These are phyloP conservation scores for Mycena sanguinolenta DNA, from an alignment of 768 basidiomycete species.

Conservation along the genomic window DNA sequence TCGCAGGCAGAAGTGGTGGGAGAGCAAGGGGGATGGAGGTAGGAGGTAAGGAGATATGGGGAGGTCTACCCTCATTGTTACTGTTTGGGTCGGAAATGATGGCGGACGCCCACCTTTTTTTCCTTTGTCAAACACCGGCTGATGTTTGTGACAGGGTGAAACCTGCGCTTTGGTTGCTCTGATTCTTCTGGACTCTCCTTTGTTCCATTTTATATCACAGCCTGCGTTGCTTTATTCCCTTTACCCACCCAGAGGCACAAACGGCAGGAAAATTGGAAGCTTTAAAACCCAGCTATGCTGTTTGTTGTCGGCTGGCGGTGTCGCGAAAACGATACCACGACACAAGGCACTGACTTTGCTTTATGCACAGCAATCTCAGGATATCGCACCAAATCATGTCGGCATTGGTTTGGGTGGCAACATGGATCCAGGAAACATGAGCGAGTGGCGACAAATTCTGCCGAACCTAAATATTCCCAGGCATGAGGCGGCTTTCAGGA, in stretches of 20 bases:
- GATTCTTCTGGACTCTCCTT: neutral
- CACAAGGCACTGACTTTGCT: too few species aligned
- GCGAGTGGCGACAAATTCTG: too few species aligned
- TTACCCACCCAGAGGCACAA: neutral
- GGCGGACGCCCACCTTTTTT: neutral
- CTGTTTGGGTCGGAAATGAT: slow-evolving; percentile 18
- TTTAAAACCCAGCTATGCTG: too few species aligned
- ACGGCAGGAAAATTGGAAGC: too few species aligned
- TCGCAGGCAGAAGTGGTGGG: neutral
- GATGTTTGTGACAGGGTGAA: neutral
- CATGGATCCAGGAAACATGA: too few species aligned
- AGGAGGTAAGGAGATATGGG: neutral
- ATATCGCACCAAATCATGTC: too few species aligned
- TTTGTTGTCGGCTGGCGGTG: too few species aligned
- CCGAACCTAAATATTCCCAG: too few species aligned
- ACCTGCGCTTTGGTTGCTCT: neutral
- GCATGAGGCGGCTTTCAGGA: too few species aligned
- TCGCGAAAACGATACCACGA: too few species aligned
- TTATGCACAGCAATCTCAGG: too few species aligned
- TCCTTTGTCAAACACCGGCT: neutral
- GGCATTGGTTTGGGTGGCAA: too few species aligned
- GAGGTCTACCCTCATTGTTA: neutral
- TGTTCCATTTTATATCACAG: neutral
- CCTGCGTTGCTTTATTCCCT: neutral
- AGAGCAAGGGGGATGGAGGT: neutral